Conservation (phyloP, 371 early-diverging fungal species). For the Zychaea mexicana region DNA sequence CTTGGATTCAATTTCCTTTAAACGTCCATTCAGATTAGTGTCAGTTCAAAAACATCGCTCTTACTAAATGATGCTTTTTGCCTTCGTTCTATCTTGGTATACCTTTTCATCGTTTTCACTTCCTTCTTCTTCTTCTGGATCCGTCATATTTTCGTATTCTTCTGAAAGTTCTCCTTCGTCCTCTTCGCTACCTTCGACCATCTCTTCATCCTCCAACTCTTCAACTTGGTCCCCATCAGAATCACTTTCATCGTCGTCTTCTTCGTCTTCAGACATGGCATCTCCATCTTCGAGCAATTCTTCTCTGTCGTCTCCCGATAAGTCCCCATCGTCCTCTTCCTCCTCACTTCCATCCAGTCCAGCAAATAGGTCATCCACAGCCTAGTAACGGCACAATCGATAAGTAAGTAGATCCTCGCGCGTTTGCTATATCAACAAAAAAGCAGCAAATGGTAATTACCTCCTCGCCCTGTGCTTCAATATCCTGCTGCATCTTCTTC, state of each 20-base stretch:
- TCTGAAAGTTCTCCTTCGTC: slow-evolving; percentile 9
- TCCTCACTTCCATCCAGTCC: slow-evolving; percentile 30
- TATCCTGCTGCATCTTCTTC: slow-evolving; percentile 35
- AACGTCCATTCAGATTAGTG: too few relatives aligned
- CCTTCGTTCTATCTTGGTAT: too few relatives aligned
- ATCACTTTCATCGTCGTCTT: background rate
- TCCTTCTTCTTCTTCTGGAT: slow-evolving; percentile 24
- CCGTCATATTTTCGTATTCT: slow-evolving; percentile 7
- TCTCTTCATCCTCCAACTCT: slow-evolving; percentile 18
- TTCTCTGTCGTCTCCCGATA: too few relatives aligned
- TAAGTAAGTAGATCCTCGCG: too few relatives aligned
- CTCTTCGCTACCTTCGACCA: slow-evolving; percentile 23
- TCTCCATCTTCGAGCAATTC: too few relatives aligned
- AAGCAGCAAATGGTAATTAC: slow-evolving; percentile 21
- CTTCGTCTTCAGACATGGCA: background rate
- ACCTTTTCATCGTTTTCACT: slow-evolving; percentile 29
- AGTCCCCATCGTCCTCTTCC: slow-evolving; percentile 28
- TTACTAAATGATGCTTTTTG: too few relatives aligned
- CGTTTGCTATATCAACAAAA: too few relatives aligned
- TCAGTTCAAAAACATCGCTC: slow-evolving; percentile 19
- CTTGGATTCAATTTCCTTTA: background rate
- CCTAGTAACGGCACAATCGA: too few relatives aligned
- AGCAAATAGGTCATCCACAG: slow-evolving; percentile 37
- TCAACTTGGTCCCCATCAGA: slow-evolving; percentile 28
- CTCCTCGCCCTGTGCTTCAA: slow-evolving; percentile 38